Evolutionary conservation across 345 rosid genomes (phyloP), one percentile per base, ranked within the genome.

Genomic region (Murraya paniculata): DNA sequence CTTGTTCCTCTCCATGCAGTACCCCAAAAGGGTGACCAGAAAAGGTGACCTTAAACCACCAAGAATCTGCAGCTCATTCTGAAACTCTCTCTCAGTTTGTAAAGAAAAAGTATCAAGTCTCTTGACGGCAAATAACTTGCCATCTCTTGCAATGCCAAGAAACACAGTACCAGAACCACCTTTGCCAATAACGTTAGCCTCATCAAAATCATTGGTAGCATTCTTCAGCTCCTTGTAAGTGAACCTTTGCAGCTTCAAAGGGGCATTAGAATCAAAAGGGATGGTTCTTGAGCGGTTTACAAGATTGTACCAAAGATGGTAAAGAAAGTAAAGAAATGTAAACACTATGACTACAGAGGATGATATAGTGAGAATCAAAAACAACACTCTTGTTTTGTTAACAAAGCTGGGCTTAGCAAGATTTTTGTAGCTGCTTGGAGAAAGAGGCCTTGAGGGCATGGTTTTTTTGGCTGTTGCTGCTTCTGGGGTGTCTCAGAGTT

Each of bases 101-200:
- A 91, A 78, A 68, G 94, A 87, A 68, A 86, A 36, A 61, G 79
- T 80, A 18, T 94, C 98, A 28, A 94, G 91, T 77, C 98, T 86
- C 82, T 96, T 96, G 62, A 96, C 85, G 2, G 98, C 99, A 77
- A 87, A 87, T 24, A 91, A 78, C 84, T 91, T 96, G 24, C 99
- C 98, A 67, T 92, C 94, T 80, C 81, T 85, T 0, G 86, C 84
- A 81, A 90, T 88, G 84, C 98, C 97, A 79, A 90, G 83, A 76
- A 91, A 96, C 9, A 96, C 99, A 36, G 99, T 96, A 25, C 91
- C 99, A 2, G 99, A 92, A 2, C 99, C 99, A n/a, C 99, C 99
- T 86, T 90, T 94, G 4, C 99, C 99, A 1, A 95, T 87, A 65
- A 91, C 72, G 75, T 93, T 93, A 25, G 83, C 82, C 9, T 86